Base-by-base conservation (phyloP, 768 basidiomycete genomes). In the Crassisporium funariophilum region DNA sequence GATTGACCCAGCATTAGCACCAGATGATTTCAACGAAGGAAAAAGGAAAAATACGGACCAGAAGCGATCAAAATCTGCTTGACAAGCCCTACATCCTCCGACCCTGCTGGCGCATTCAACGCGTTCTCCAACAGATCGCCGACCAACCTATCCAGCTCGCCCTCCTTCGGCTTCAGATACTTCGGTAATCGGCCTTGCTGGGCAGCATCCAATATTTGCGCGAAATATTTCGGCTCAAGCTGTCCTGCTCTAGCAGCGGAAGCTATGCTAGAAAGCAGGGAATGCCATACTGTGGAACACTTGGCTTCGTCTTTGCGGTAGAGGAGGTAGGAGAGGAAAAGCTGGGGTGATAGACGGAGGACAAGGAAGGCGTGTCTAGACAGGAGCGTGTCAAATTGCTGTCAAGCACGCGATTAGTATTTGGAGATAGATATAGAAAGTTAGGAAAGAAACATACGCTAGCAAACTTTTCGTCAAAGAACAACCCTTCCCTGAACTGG, bases 241-340 rank as follows among this genome's bases (percentile, higher is more conserved):
- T 51, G 35, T 9, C 40, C 54, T 23, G 63, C 51, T 10, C 66
- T 62, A 0, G 67, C 59, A 20, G 70, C 60, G 4, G 59, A 39
- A 2, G 76, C 71, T 9, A 83, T 46, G 8, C 64, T 65, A 1
- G 60, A 58, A 1, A 89, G 70, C 13, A 86, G 63, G 2, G 63
- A 56, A 35, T 72, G 71, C 82, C 81, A 87, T 8, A 81, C 61
- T 2, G 49, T 35, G 19, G 62, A 45, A 17, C 67, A 61, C 5
- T 53, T 63, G 2, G 31, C 35, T n/a, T 72, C 60, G 8, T 63
- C 52, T 15, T 71, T 65, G 4, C 80, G 70, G 51, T 76, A 62
- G 7, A 63, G 50, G 17, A 89, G 67, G 52, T 87, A 88, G 0
- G 73, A 65, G 2, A 79, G 62, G 4, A 86, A 61, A 0, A 84